Conservation (phyloP, 2,329 filamentous ascomycete genomes). For the Fusarium austroafricanum region DNA sequence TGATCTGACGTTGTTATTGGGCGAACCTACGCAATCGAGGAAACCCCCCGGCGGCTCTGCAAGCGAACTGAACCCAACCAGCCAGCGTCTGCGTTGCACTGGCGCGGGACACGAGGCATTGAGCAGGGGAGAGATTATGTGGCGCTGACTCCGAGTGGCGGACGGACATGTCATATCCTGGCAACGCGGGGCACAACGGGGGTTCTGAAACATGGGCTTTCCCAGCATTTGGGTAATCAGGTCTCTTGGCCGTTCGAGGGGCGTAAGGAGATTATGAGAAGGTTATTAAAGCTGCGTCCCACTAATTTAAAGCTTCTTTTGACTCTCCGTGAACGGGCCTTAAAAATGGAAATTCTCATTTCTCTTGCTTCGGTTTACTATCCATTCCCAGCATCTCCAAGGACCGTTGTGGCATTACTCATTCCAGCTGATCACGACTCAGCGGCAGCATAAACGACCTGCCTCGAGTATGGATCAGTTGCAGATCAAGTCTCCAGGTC, state of each 20-base stretch:
- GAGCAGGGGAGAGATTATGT: not conserved
- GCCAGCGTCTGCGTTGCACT: conserved; percentile 27
- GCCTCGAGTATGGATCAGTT: conserved; percentile 8
- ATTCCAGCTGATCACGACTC: not conserved
- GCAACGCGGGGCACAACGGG: conserved; percentile 21
- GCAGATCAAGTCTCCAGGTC: conserved; percentile 8
- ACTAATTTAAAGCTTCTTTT: conserved; percentile 5
- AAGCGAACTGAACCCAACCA: not conserved
- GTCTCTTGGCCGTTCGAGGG: not conserved
- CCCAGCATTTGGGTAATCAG: conserved; percentile 21
- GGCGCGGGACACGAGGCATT: not conserved
- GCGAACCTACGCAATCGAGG: conserved; percentile 9
- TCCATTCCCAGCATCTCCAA: not conserved
- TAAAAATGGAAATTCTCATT: not conserved
- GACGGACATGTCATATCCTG: conserved; percentile 27
- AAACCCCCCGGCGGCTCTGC: conserved; percentile 8
- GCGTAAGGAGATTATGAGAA: not conserved
- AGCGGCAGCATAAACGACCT: not conserved
- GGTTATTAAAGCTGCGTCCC: not conserved
- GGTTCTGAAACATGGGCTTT: conserved; percentile 36
- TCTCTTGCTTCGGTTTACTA: not conserved
- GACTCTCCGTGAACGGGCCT: not conserved
- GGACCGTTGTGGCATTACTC: not conserved
- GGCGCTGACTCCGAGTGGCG: conserved; percentile 36
- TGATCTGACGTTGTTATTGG: conserved; percentile 21